Evolutionary conservation across 2,329 filamentous ascomycete genomes (phyloP).

Genomic region (Cytospora schulzeri): DNA sequence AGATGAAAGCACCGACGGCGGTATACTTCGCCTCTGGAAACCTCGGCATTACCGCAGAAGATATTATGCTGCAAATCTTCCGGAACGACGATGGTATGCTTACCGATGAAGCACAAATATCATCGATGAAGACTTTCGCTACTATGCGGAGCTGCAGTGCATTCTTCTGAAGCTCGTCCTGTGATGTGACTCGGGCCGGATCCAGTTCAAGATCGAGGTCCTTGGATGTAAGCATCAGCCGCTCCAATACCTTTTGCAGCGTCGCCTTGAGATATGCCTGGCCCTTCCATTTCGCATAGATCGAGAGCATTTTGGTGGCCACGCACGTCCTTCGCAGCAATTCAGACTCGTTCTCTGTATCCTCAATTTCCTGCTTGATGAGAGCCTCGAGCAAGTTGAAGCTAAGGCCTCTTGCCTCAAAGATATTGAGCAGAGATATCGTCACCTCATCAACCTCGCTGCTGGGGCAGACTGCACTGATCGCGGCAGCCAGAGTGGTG

Average conservation of each 20-base stretch:
- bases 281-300: conserved; percentile 74
- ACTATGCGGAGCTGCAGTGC: conserved; percentile 67
- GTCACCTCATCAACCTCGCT: conserved; percentile 70
- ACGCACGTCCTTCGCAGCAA: conserved; percentile 69
- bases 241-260: conserved; percentile 66
- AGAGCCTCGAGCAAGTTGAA: conserved; percentile 67
- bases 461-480: conserved; percentile 67
- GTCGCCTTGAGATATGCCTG: conserved; percentile 63
- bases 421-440: conserved; percentile 69
- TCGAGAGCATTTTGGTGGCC: conserved; percentile 71
- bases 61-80: conserved; percentile 70
- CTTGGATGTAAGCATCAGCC: conserved; percentile 66
- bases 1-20: conserved; percentile 71
- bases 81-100: conserved; percentile 66
- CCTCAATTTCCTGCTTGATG: conserved; percentile 69
- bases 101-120: conserved; percentile 65
- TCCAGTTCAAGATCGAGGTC: conserved; percentile 70
- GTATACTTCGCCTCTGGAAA: conserved; percentile 74
- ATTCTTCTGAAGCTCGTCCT: conserved; percentile 67
- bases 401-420: conserved; percentile 64
- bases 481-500: conserved; percentile 62
- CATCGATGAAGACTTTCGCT: conserved; percentile 71
- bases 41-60: conserved; percentile 61
- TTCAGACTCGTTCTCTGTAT: conserved; percentile 67
- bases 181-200: conserved; percentile 60